These are phyloP conservation scores for Mycena floridula DNA, from an alignment of 768 basidiomycete genomes.

Conservation along the genomic window DNA sequence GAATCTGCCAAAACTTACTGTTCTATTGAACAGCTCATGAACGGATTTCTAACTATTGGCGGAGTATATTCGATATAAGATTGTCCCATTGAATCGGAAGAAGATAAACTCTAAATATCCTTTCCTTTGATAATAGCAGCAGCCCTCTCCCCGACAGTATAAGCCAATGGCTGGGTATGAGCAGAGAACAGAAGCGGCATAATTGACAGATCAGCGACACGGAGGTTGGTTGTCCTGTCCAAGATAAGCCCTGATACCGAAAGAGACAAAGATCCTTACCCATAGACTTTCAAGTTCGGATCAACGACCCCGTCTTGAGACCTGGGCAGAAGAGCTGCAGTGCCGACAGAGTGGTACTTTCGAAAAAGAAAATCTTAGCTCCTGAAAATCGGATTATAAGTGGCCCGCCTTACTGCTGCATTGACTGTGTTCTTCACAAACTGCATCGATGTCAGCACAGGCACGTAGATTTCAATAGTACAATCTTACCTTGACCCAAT, in stretches of 20 bases:
- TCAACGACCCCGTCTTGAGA: slow-evolving; percentile 31
- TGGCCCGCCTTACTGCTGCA: slow-evolving; percentile 15
- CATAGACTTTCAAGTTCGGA: slow-evolving; percentile 16
- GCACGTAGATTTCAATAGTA: not conserved
- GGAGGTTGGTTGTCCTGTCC: slow-evolving; percentile 36
- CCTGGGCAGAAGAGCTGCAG: slow-evolving; percentile 33
- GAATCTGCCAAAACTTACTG: too few species aligned
- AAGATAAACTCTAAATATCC: too few species aligned
- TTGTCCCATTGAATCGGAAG: too few species aligned
- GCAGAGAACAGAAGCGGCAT: slow-evolving; percentile 33
- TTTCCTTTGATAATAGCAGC: slow-evolving; percentile 11
- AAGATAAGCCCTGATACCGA: slow-evolving; percentile 8
- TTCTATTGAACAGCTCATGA: too few species aligned
- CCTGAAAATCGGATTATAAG: not conserved
- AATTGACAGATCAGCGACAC: slow-evolving; percentile 40
- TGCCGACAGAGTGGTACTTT: slow-evolving; percentile 28
- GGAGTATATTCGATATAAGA: too few species aligned
- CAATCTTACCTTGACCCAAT: slow-evolving; percentile 18
- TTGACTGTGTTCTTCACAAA: slow-evolving; percentile 18
- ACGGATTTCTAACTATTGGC: too few species aligned
- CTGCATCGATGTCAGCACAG: slow-evolving; percentile 3
- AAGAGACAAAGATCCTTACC: slow-evolving; percentile 8
- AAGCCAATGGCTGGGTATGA: slow-evolving; percentile 25
- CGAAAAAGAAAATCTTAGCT: not conserved
- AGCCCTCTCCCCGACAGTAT: slow-evolving; percentile 20